Conservation (phyloP, 495 filamentous ascomycete species). For the Hyaloscypha bicolor region DNA sequence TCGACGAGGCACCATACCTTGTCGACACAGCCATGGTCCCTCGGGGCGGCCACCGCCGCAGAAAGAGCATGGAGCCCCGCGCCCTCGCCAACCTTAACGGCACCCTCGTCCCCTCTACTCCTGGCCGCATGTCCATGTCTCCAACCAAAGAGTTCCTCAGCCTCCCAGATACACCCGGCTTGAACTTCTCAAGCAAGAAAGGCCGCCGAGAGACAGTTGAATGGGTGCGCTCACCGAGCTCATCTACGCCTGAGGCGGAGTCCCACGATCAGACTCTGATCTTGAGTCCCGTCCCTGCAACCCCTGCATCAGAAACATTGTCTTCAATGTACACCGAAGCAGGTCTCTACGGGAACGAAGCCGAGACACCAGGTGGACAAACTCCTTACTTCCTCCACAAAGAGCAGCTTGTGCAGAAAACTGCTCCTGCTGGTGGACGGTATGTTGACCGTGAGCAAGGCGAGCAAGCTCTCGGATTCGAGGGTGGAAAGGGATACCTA, state of each 20-base stretch:
- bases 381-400: constrained; percentile 36
- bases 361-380: constrained; percentile 23
- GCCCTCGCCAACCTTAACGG: constrained; percentile 74
- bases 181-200: constrained; percentile 38
- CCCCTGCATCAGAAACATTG: constrained; percentile 52
- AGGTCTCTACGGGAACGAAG: constrained; percentile 26
- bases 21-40: constrained; percentile 73
- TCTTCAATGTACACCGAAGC: constrained; percentile 39
- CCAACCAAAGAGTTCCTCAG: constrained; percentile 33
- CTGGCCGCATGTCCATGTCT: constrained; percentile 36
- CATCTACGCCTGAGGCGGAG: constrained; percentile 22
- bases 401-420: constrained; percentile 65
- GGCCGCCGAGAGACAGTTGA: constrained; percentile 52
- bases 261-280: constrained; percentile 42
- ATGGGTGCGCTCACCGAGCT: constrained; percentile 48
- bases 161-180: constrained; percentile 23
- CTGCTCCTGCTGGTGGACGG: constrained; percentile 68
- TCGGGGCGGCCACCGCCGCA: constrained; percentile 73
- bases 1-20: constrained; percentile 68
- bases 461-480: constrained; percentile 7
- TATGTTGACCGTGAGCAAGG: constrained; percentile 38
- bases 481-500: constrained; percentile 34
- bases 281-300: constrained; percentile 54
- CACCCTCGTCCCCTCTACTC: constrained; percentile 52
- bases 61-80: constrained; percentile 91